Evolutionary conservation across 257 asterid species (phyloP).

Genomic region (Salvia splendens): DNA sequence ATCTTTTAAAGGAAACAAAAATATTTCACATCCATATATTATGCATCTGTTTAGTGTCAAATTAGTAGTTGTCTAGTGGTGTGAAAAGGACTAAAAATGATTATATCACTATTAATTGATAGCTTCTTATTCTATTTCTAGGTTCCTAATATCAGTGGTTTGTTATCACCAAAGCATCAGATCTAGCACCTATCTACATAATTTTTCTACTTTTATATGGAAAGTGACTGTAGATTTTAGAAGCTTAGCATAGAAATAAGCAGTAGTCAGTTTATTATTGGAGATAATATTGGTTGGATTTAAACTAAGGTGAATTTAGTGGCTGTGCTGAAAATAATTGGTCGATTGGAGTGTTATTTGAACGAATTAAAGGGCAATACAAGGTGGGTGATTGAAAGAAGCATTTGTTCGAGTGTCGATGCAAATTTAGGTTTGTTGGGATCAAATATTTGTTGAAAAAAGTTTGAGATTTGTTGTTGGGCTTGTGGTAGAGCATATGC

Average conservation of each 20-base stretch:
- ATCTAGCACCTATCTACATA: constrained; percentile 10
- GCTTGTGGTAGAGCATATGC: constrained; percentile 29
- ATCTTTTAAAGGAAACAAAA: not conserved
- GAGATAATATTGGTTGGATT: not conserved
- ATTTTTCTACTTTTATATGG: constrained; percentile 8
- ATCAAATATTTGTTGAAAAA: constrained; percentile 32
- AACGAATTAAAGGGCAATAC: not conserved
- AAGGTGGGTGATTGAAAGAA: constrained; percentile 2
- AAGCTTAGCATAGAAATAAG: not conserved
- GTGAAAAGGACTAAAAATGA: not conserved
- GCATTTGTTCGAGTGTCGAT: constrained; percentile 29
- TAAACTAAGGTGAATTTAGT: not conserved
- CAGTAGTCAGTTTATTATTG: not conserved
- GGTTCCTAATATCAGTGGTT: constrained; percentile 25
- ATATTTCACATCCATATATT: not conserved
- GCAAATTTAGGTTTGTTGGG: constrained; percentile 35
- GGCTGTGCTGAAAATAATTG: not conserved
- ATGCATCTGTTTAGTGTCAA: constrained; percentile 12
- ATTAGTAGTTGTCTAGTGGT: constrained; percentile 7
- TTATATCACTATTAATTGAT: constrained; percentile 14
- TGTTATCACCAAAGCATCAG: constrained; percentile 34
- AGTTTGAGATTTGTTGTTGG: constrained; percentile 27
- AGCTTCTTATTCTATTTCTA: constrained; percentile 11
- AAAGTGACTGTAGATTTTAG: constrained; percentile 13
- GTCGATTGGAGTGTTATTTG: not conserved